These are phyloP conservation scores for Cyberlindnera euphorbiiphila DNA, from an alignment of 805 yeast species.

Conservation along the genomic window DNA sequence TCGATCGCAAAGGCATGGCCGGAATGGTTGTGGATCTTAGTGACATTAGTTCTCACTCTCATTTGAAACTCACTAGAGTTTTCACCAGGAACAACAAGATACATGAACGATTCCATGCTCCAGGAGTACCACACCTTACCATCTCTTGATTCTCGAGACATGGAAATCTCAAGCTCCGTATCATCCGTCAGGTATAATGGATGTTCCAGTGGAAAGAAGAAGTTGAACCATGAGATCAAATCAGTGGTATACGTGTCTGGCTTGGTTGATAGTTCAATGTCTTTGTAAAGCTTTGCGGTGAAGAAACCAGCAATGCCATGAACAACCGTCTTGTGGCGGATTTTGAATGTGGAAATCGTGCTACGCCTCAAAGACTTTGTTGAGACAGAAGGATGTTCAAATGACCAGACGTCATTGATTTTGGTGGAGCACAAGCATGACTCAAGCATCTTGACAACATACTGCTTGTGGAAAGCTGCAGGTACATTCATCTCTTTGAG, in stretches of 20 bases:
- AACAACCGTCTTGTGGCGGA: conserved; percentile 47
- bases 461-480: conserved; percentile 41
- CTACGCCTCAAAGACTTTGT: conserved; percentile 49
- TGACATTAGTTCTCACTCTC: conserved; percentile 37
- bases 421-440: conserved; percentile 44
- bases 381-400: conserved; percentile 47
- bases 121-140: conserved; percentile 64
- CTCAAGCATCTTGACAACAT: conserved; percentile 40
- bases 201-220: conserved; percentile 54
- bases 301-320: conserved; percentile 80
- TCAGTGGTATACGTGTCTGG: conserved; percentile 42
- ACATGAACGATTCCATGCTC: conserved; percentile 51
- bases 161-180: conserved; percentile 47
- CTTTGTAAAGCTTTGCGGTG: conserved; percentile 62
- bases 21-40: conserved; percentile 36
- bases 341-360: conserved; percentile 38
- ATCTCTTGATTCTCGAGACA: conserved; percentile 44
- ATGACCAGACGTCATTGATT: conserved; percentile 56
- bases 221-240: conserved; percentile 65
- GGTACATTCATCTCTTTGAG: conserved; percentile 28
- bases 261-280: conserved; percentile 47
- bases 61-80: conserved; percentile 25
- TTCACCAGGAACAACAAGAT: conserved; percentile 32
- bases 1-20: conserved; percentile 29
- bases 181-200: conserved; percentile 52